A percentile compares a stretch with the other conserved stretches of the same genome.
These are phyloP conservation scores for Penicillium sp. DNA, from an alignment of 2,329 filamentous ascomycete genomes.

Conservation along the genomic window DNA sequence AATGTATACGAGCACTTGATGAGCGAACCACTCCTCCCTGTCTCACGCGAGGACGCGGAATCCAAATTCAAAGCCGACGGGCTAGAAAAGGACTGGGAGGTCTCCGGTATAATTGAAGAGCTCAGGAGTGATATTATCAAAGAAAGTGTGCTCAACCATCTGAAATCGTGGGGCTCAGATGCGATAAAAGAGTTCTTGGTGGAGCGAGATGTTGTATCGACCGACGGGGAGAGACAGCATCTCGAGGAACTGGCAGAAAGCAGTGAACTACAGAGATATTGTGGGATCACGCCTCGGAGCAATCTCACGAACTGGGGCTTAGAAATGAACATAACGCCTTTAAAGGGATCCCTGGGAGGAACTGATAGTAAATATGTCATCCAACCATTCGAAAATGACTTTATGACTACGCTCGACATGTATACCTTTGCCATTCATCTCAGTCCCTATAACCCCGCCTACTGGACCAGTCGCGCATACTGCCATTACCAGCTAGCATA, in stretches of 20 bases:
- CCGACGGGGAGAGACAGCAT: slow-evolving; percentile 7
- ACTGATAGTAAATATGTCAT: slow-evolving; percentile 5
- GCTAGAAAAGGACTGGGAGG: slow-evolving; percentile 7
- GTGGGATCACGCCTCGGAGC: slow-evolving; percentile 24
- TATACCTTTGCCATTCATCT: slow-evolving; percentile 37
- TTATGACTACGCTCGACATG: slow-evolving; percentile 29
- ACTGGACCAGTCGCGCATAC: slow-evolving; percentile 39
- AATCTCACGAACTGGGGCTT: slow-evolving; percentile 31
- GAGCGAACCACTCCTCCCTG: slow-evolving; percentile 19
- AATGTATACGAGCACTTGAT: slow-evolving; percentile 37
- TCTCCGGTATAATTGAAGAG: neutral
- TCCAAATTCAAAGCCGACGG: slow-evolving; percentile 8
- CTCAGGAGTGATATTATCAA: neutral
- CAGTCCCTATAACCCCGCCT: slow-evolving; percentile 39
- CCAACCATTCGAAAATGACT: slow-evolving; percentile 11
- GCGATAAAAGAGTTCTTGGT: slow-evolving; percentile 12
- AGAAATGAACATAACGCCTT: slow-evolving; percentile 7
- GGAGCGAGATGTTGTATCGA: slow-evolving; percentile 10
- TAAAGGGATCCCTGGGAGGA: neutral
- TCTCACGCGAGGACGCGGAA: slow-evolving; percentile 12
- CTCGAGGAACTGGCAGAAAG: slow-evolving; percentile 24
- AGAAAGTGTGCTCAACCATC: neutral
- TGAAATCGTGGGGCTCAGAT: slow-evolving; percentile 3
- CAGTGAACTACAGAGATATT: slow-evolving; percentile 17
- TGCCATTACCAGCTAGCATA: slow-evolving; percentile 34